Conservation (phyloP, 495 filamentous ascomycete species). For the Trichoderma orchidacearum region DNA sequence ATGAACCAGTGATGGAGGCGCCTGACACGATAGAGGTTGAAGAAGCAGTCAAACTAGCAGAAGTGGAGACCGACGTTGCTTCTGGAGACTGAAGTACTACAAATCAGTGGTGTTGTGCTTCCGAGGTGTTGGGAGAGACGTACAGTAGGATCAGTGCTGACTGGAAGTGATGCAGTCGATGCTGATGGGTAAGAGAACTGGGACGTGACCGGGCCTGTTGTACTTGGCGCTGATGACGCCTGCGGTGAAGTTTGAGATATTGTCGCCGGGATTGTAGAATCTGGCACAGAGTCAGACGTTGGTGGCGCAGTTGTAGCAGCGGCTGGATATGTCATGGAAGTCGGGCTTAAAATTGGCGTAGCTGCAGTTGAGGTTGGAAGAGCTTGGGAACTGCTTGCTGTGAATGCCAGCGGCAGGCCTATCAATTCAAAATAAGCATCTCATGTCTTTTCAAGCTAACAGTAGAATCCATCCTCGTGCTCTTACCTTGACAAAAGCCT, state of each 20-base stretch:
- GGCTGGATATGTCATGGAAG: background rate
- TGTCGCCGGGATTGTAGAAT: too few species aligned
- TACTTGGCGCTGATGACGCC: too few species aligned
- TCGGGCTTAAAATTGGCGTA: too few species aligned
- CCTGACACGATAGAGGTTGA: background rate
- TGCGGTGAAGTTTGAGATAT: too few species aligned
- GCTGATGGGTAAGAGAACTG: too few species aligned
- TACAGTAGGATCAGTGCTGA: too few species aligned
- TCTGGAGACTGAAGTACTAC: background rate
- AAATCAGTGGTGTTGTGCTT: background rate
- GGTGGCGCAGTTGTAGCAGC: background rate
- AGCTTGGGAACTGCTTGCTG: background rate
- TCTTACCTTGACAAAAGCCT: constrained; percentile 1
- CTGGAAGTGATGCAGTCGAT: too few species aligned
- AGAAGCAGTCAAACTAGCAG: background rate
- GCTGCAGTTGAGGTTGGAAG: background rate
- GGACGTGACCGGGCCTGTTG: too few species aligned
- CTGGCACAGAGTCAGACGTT: too few species aligned
- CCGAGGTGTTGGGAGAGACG: background rate
- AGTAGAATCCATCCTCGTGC: too few species aligned
- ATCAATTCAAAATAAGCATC: too few species aligned
- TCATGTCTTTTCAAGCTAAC: too few species aligned
- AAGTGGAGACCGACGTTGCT: background rate
- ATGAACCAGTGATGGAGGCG: background rate
- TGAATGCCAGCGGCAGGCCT: background rate